Percentiles rank a stretch among this genome's conserved stretches.
These are phyloP conservation scores for Asterionellopsis glacialis DNA, from an alignment of 108 stramenopile species.

Conservation along the genomic window DNA sequence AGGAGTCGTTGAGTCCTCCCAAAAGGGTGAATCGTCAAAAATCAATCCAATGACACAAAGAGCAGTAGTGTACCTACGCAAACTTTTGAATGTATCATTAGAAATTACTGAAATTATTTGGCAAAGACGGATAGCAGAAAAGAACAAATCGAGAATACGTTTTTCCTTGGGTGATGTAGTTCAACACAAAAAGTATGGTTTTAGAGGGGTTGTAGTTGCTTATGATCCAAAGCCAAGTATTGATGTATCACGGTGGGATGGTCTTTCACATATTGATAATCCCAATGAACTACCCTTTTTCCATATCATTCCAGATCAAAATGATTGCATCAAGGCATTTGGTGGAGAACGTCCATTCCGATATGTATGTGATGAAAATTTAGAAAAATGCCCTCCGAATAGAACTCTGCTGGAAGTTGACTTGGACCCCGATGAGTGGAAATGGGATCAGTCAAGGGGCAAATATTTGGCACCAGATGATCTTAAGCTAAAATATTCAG, in stretches of 20 bases:
- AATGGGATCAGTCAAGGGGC: conserved; percentile 18
- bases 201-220: conserved; percentile 69
- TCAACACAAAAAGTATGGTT: conserved; percentile 66
- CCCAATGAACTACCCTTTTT: conserved; percentile 72
- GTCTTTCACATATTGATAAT: conserved; percentile 57
- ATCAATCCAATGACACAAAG: neutral
- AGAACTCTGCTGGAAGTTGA: conserved; percentile 43
- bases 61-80: conserved; percentile 30
- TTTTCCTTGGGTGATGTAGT: conserved; percentile 69
- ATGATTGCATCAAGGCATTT: conserved; percentile 64
- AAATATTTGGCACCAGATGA: conserved; percentile 37
- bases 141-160: conserved; percentile 27
- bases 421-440: conserved; percentile 51
- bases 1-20: too few species aligned
- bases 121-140: conserved; percentile 32
- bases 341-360: conserved; percentile 57
- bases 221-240: conserved; percentile 63
- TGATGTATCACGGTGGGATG: conserved; percentile 78
- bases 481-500: conserved; percentile 48
- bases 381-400: conserved; percentile 45
- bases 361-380: conserved; percentile 77
- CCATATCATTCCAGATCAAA: conserved; percentile 62
- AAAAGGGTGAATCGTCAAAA: too few species aligned
- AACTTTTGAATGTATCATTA: conserved; percentile 30
- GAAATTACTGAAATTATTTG: conserved; percentile 52